Percentiles rank a stretch among this genome's conserved stretches.
Conservation (phyloP, 345 rosid species). For the Xanthoceras sorbifolium region DNA sequence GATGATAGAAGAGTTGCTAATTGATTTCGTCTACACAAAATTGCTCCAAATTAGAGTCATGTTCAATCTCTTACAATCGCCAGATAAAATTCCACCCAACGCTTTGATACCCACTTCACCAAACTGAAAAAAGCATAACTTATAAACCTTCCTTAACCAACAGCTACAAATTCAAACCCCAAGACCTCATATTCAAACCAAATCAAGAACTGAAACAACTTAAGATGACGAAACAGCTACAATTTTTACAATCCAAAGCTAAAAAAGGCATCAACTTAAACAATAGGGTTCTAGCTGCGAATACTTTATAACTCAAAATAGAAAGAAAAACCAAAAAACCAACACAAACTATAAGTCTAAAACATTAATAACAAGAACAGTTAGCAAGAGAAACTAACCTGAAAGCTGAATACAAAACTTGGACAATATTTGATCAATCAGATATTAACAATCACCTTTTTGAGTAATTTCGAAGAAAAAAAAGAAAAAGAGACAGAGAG, state of each 20-base stretch:
- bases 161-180: neutral
- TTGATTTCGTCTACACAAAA: neutral
- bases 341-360: neutral
- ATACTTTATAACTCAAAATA: neutral
- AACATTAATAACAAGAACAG: neutral
- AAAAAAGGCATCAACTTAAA: neutral
- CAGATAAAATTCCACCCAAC: neutral
- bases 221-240: conserved; percentile 6
- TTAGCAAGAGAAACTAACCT: conserved; percentile 5
- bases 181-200: conserved; percentile 18
- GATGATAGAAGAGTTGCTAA: neutral
- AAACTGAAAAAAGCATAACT: neutral
- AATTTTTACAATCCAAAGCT: conserved; percentile 15
- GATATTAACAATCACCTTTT: neutral
- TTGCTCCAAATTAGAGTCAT: neutral
- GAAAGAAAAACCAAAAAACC: neutral
- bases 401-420: neutral
- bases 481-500: neutral
- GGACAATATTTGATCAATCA: neutral
- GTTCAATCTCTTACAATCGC: neutral
- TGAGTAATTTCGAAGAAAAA: neutral
- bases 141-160: neutral
- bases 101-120: conserved; percentile 22
- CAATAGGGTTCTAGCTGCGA: neutral
- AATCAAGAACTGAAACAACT: conserved; percentile 26